phyloP scores from a whole-genome alignment of 768 basidiomycete species.

The Agrocybe chaxingu region DNA sequence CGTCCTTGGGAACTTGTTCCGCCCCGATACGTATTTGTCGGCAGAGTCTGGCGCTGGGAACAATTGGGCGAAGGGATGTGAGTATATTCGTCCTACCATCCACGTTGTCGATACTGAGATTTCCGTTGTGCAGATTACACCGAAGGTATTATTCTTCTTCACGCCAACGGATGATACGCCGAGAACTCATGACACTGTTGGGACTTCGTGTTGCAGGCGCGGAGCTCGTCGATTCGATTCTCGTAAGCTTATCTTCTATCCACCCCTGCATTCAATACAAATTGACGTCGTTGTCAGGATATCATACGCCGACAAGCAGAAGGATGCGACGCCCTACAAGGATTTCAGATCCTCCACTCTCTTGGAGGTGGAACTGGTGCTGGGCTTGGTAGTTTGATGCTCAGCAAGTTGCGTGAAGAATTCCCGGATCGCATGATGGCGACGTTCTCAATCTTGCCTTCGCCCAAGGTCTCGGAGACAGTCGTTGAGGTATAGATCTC shows the following conservation, averaged over 20 bases:
- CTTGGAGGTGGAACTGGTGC: slow-evolving; percentile 91
- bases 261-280: not conserved
- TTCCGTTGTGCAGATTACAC: slow-evolving; percentile 64
- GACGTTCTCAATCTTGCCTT: slow-evolving; percentile 51
- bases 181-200: not conserved
- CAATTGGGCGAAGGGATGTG: slow-evolving; percentile 95
- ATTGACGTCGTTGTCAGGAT: slow-evolving; percentile 40
- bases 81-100: slow-evolving; percentile 24
- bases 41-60: slow-evolving; percentile 73
- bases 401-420: slow-evolving; percentile 80
- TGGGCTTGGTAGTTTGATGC: slow-evolving; percentile 75
- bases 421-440: slow-evolving; percentile 56
- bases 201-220: slow-evolving; percentile 51
- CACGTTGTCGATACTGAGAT: slow-evolving; percentile 1
- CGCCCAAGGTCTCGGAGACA: slow-evolving; percentile 58
- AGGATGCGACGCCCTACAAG: slow-evolving; percentile 81
- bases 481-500: slow-evolving; percentile 57
- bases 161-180: not conserved
- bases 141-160: slow-evolving; percentile 53
- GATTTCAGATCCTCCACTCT: slow-evolving; percentile 86
- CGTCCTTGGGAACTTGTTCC: slow-evolving; percentile 70
- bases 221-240: slow-evolving; percentile 83
- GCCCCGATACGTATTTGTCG: slow-evolving; percentile 82
- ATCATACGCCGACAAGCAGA: slow-evolving; percentile 80
- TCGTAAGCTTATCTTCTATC: slow-evolving; percentile 35